Evolutionary conservation across 2,329 filamentous ascomycete species (phyloP).

Genomic region (Pseudocercospora ulei): DNA sequence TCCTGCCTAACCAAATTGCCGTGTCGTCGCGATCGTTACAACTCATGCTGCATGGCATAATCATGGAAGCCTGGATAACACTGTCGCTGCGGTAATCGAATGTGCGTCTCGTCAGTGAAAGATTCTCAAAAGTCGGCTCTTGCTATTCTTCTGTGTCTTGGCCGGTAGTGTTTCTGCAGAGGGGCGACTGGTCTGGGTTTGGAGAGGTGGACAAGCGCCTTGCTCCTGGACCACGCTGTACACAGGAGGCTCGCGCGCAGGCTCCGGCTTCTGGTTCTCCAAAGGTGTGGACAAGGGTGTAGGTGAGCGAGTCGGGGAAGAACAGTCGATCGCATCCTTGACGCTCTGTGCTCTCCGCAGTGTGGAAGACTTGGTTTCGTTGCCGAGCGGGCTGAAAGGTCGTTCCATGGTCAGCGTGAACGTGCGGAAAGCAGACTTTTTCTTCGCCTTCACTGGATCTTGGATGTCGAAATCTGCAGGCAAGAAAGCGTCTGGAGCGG

Average conservation of each 20-base stretch:
- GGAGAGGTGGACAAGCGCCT: slow-evolving; percentile 17
- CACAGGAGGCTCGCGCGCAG: slow-evolving; percentile 12
- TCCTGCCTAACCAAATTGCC: slow-evolving; percentile 4
- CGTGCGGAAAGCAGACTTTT: slow-evolving; percentile 27
- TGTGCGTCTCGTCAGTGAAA: slow-evolving; percentile 18
- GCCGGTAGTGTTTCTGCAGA: slow-evolving; percentile 7
- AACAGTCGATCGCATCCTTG: slow-evolving; percentile 15
- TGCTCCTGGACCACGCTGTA: slow-evolving; percentile 25
- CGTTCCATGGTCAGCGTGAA: slow-evolving; percentile 33
- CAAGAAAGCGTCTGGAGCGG: slow-evolving; percentile 41
- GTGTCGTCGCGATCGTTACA: background rate
- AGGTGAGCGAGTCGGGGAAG: slow-evolving; percentile 6
- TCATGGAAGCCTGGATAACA: no score
- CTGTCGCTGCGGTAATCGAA: slow-evolving; percentile 3
- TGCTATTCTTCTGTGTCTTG: slow-evolving; percentile 25
- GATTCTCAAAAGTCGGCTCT: slow-evolving; percentile 26
- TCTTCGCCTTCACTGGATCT: slow-evolving; percentile 21
- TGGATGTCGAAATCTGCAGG: slow-evolving; percentile 43
- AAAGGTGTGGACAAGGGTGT: background rate
- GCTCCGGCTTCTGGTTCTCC: slow-evolving; percentile 3
- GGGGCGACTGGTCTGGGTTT: slow-evolving; percentile 11
- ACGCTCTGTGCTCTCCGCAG: slow-evolving; percentile 31
- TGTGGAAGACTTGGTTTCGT: slow-evolving; percentile 22
- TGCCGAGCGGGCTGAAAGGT: slow-evolving; percentile 30
- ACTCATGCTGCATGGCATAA: no score